These are phyloP conservation scores for Geotrichum candidum DNA, from an alignment of 1,139 yeast species.

Conservation along the genomic window DNA sequence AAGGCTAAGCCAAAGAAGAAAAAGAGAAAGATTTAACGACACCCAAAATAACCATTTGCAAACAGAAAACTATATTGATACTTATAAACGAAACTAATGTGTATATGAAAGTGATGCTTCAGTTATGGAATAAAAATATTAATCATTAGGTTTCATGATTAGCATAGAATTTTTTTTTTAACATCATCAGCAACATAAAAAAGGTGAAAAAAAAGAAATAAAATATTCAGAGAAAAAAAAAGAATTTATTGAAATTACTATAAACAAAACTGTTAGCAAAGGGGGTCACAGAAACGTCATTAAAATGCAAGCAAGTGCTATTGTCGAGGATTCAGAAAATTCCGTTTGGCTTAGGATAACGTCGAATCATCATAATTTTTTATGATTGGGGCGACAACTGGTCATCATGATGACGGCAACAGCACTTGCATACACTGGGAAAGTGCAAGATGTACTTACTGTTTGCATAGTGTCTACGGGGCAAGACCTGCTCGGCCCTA, in stretches of 20 bases:
- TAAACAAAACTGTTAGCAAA: not conserved
- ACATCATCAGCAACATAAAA: not conserved
- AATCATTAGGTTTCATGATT: slow-evolving; percentile 10
- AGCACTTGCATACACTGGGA: not conserved
- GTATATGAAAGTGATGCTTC: not conserved
- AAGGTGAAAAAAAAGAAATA: not conserved
- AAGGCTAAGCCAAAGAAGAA: slow-evolving; percentile 51
- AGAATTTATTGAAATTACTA: not conserved
- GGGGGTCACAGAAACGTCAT: not conserved
- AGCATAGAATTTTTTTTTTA: slow-evolving; percentile 12
- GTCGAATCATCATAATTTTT: slow-evolving; percentile 51
- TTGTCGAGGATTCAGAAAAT: slow-evolving; percentile 39
- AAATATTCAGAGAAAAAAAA: not conserved
- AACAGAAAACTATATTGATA: not conserved
- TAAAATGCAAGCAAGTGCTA: slow-evolving; percentile 6
- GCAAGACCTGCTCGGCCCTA: not conserved
- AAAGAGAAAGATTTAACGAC: slow-evolving; percentile 43
- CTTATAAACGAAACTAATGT: not conserved
- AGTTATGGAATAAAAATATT: not conserved
- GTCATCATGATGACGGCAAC: slow-evolving; percentile 40
- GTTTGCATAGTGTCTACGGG: not conserved
- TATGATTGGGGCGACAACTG: slow-evolving; percentile 62
- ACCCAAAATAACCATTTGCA: not conserved
- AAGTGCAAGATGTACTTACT: not conserved
- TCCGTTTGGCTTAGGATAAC: slow-evolving; percentile 44